Evolutionary conservation across 192 early-diverging fungal species (phyloP).

Genomic region (Coemansia asiatica): DNA sequence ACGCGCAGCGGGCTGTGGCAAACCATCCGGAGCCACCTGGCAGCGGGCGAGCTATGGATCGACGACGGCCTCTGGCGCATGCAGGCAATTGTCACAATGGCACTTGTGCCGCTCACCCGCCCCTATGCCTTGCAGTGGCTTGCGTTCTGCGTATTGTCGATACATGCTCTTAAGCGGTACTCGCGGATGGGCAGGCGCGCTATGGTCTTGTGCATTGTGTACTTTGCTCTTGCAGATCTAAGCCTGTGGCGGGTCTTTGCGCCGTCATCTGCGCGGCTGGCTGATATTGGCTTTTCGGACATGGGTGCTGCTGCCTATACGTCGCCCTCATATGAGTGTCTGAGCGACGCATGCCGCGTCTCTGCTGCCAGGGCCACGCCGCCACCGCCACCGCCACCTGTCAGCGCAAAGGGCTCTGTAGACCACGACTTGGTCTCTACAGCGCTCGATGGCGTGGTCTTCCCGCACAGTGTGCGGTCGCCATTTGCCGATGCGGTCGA

Average conservation of each 20-base stretch:
- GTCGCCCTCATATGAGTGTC: slow-evolving; percentile 12
- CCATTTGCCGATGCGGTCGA: slow-evolving; percentile 43
- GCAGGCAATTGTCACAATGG: slow-evolving; percentile 14
- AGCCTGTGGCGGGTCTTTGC: slow-evolving; percentile 15
- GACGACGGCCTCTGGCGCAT: slow-evolving; percentile 30
- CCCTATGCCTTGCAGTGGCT: slow-evolving; percentile 38
- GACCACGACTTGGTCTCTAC: not conserved
- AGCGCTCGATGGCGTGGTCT: not conserved
- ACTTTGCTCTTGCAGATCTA: slow-evolving; percentile 25
- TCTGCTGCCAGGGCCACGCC: not conserved
- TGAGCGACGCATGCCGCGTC: slow-evolving; percentile 1
- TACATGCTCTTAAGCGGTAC: slow-evolving; percentile 11
- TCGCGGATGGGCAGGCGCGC: slow-evolving; percentile 10
- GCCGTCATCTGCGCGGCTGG: not conserved
- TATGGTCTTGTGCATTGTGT: slow-evolving; percentile 15
- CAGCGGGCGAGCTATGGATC: slow-evolving; percentile 23
- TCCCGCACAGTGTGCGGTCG: slow-evolving; percentile 10
- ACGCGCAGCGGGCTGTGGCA: slow-evolving; percentile 9
- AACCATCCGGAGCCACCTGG: slow-evolving; percentile 8
- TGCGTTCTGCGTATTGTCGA: slow-evolving; percentile 22
- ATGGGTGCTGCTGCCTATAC: not conserved
- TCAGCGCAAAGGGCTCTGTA: not conserved
- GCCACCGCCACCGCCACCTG: not conserved
- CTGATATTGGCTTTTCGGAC: not conserved
- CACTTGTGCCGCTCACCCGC: slow-evolving; percentile 22